Conservation (phyloP, 257 asterid genomes). For the Rauvolfia tetraphylla region DNA sequence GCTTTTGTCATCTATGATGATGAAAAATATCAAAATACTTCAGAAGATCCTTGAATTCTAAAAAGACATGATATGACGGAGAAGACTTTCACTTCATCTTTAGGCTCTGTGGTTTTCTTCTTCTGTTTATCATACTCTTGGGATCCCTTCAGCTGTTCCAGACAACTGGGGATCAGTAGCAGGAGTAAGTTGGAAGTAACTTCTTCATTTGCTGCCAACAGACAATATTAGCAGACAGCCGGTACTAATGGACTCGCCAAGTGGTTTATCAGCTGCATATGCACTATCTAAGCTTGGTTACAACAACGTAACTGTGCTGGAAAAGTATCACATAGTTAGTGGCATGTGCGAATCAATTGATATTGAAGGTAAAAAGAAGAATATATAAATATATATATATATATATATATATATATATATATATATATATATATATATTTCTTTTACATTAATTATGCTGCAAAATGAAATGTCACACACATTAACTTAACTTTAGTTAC, state of each 20-base stretch:
- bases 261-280: slow-evolving; percentile 80
- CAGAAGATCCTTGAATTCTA: not conserved
- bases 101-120: not conserved
- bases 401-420: no score
- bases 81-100: not conserved
- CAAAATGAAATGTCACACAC: not conserved
- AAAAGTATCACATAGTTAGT: slow-evolving; percentile 74
- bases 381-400: no score
- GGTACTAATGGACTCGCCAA: slow-evolving; percentile 50
- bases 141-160: not conserved
- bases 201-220: not conserved
- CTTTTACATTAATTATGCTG: not conserved
- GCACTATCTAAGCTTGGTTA: slow-evolving; percentile 69
- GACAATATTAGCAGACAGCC: not conserved
- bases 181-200: not conserved
- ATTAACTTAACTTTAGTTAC: slow-evolving; percentile 12
- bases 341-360: slow-evolving; percentile 87
- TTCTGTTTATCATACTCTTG: not conserved
- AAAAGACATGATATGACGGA: not conserved
- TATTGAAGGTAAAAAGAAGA: slow-evolving; percentile 52
- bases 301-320: slow-evolving; percentile 58
- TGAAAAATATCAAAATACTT: not conserved
- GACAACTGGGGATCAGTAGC: not conserved
- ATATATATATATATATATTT: not conserved
- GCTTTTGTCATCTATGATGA: not conserved